Base-by-base conservation (phyloP, 768 basidiomycete genomes). In the Albatrellus ellisii region DNA sequence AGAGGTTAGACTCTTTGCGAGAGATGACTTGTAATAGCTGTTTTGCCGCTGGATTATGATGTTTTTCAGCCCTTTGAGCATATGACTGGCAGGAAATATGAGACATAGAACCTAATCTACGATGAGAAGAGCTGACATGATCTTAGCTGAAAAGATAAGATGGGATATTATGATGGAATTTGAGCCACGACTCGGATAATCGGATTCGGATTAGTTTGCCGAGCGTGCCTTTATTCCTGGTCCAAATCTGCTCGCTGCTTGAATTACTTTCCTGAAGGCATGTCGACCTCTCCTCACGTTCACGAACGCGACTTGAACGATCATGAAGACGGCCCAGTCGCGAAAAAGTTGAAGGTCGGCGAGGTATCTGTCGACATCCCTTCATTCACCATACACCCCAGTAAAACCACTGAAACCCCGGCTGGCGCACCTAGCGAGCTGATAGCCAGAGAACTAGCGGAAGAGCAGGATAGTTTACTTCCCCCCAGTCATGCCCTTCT, bases 1-100 rank as follows among this genome's bases (percentile, higher is more conserved):
- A 89, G 12, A 99, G 77, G 58, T 99, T 99, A 7, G 86, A 73
- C 54, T 78, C 69, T 59, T 99, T 99, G 45, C 80, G 69, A 48
- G 77, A 84, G 61, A 97, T 88, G 4, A 79, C 77, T 56, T 76
- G 71, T 15, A 98, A 72, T 7, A 97, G 72, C 3, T 73, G 61
- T 53, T 69, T 79, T 0, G 91, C 90, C 6, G 90, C 77, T 4
- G 82, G 75, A 57, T 94, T 95, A 4, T 50, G 46, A 46, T 82
- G 73, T 24, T 60, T 66, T 20, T 55, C 54, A 3, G 75, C 77
- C 18, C 87, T 69, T 50, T 76, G 57, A 26, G 62, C 71, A 59
- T 90, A 90, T 8, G 78, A 69, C 54, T 66, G 65, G 31, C 61
- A 62, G 49, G 64, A 57, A 39, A 61, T 45, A 18, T 37, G 18